phyloP scores from a whole-genome alignment of 75 land plant genomes.

The Sequoia sempervirens region DNA sequence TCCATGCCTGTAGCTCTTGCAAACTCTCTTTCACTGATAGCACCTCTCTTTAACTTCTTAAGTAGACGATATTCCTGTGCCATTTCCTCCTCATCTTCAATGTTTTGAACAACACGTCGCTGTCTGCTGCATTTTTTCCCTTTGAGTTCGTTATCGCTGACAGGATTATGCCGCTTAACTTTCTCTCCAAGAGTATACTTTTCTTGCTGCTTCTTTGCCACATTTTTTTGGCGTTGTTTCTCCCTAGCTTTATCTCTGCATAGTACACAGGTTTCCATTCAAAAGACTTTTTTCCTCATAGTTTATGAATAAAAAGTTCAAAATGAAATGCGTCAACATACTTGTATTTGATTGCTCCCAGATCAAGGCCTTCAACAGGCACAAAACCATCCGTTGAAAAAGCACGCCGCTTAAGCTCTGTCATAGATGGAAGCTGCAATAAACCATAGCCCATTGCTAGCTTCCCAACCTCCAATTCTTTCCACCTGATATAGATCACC shows the following conservation, averaged over 20 bases:
- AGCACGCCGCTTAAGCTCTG: conserved; percentile 81
- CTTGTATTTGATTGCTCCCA: conserved; percentile 76
- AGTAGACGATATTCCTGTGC: conserved; percentile 76
- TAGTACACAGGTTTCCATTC: background rate
- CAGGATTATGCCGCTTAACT: conserved; percentile 15
- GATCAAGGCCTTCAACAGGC: conserved; percentile 72
- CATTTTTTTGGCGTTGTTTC: conserved; percentile 81
- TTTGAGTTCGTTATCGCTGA: conserved; percentile 12
- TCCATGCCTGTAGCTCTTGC: conserved; percentile 54
- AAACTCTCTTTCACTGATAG: conserved; percentile 73
- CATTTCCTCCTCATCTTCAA: conserved; percentile 79
- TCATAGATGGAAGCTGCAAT: conserved; percentile 89
- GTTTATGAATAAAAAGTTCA: conserved; percentile 1
- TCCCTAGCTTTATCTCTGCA: conserved; percentile 88
- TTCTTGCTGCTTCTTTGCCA: conserved; percentile 33
- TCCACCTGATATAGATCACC: conserved; percentile 62
- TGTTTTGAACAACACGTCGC: conserved; percentile 55
- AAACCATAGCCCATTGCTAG: conserved; percentile 94
- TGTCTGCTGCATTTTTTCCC: conserved; percentile 71
- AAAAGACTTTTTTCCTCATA: background rate
- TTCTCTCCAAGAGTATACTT: conserved; percentile 20
- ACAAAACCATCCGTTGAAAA: conserved; percentile 65
- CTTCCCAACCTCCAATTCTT: conserved; percentile 90
- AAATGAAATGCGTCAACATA: conserved; percentile 24
- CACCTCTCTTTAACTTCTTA: conserved; percentile 85